Percentiles rank a stretch among this genome's conserved stretches.
Evolutionary conservation across 495 filamentous ascomycete genomes (phyloP).

Genomic region (Penicillium egyptiacum): DNA sequence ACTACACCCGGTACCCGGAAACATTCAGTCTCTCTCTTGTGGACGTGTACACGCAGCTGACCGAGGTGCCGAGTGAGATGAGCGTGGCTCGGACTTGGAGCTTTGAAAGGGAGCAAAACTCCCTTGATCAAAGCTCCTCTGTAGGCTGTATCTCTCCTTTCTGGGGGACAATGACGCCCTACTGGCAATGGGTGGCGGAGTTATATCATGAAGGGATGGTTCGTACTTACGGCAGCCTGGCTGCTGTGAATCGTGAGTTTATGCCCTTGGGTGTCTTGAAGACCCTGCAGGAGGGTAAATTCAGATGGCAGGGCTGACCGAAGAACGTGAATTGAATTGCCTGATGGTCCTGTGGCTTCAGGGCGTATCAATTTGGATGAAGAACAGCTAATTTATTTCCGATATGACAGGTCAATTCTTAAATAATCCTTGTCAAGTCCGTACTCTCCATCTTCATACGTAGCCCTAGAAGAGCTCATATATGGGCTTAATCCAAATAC

Average conservation of each 20-base stretch:
- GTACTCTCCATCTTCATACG: no score
- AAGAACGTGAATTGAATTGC: neutral
- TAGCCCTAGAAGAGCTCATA: no score
- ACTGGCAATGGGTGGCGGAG: conserved; percentile 63
- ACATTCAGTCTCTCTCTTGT: conserved; percentile 37
- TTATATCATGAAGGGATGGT: conserved; percentile 61
- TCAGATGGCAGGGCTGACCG: conserved; percentile 56
- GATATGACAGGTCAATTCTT: no score
- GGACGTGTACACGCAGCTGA: conserved; percentile 39
- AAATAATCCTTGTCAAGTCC: no score
- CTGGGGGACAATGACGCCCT: conserved; percentile 51
- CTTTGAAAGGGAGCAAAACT: conserved; percentile 28
- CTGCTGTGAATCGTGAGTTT: conserved; percentile 59
- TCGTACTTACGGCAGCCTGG: conserved; percentile 58
- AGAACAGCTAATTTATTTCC: neutral
- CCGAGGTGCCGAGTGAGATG: conserved; percentile 38
- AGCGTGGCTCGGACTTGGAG: conserved; percentile 31
- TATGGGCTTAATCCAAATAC: no score
- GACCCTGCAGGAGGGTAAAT: conserved; percentile 56
- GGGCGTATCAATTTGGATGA: neutral
- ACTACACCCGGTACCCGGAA: conserved; percentile 54
- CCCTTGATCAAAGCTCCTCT: conserved; percentile 19
- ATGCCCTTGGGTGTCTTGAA: conserved; percentile 67
- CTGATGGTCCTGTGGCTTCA: neutral
- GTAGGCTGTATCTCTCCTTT: conserved; percentile 26